Conservation (phyloP, 78 protist genomes). For the Dictyostelium capitatum region DNA sequence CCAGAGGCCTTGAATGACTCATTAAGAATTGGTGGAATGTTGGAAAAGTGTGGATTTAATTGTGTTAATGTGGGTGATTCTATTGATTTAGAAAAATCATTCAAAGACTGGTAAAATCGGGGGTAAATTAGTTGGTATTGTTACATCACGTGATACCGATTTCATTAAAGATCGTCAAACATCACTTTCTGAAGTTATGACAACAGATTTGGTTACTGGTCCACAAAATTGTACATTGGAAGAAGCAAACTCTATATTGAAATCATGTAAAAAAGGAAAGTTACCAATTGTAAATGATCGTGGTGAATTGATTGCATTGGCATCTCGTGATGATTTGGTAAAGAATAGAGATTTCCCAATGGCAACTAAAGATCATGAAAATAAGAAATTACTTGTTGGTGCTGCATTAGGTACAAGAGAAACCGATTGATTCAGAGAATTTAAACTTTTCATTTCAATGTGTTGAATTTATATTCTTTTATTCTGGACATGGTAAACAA, state of each 20-base stretch:
- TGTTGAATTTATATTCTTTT: too few species aligned
- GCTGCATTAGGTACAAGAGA: slow-evolving; percentile 89
- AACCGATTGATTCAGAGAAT: too few species aligned
- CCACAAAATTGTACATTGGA: slow-evolving; percentile 82
- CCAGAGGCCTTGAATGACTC: too few species aligned
- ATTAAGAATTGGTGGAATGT: too few species aligned
- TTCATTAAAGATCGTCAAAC: slow-evolving; percentile 82
- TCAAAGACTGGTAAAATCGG: slow-evolving; percentile 59
- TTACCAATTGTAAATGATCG: slow-evolving; percentile 93
- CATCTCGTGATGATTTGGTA: slow-evolving; percentile 89
- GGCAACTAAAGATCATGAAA: slow-evolving; percentile 80
- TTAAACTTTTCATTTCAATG: too few species aligned
- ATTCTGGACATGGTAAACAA: too few species aligned
- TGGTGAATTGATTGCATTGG: slow-evolving; percentile 86
- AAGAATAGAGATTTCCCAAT: slow-evolving; percentile 90
- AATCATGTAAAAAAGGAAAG: slow-evolving; percentile 83
- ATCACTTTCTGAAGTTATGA: slow-evolving; percentile 89
- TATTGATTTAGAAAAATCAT: too few species aligned
- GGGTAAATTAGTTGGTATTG: slow-evolving; percentile 92
- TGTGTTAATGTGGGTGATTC: too few species aligned
- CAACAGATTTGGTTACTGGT: slow-evolving; percentile 65
- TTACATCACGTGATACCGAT: slow-evolving; percentile 94
- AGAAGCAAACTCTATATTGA: slow-evolving; percentile 89
- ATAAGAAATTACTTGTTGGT: slow-evolving; percentile 87
- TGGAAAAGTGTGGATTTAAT: too few species aligned